A percentile compares a stretch with the other conserved stretches of the same genome.
Evolutionary conservation across 352 stramenopile genomes (phyloP).

Genomic region (Phytopythium cucurbitacearum): DNA sequence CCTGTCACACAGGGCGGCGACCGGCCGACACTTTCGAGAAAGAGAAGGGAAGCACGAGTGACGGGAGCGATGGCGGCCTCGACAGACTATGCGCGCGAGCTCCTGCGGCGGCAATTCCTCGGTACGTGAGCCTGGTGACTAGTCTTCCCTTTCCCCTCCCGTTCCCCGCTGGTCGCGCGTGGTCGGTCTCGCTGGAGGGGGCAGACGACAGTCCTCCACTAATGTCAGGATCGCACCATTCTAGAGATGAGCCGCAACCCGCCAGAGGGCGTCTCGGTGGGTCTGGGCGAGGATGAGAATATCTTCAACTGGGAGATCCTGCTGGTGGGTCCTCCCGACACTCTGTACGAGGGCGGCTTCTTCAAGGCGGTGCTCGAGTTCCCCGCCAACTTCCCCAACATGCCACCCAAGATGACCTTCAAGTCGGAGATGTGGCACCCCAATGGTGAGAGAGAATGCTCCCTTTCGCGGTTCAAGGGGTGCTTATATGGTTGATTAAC

Average conservation of each 20-base stretch:
- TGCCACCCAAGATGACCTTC: constrained; percentile 98
- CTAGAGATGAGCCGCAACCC: constrained; percentile 98
- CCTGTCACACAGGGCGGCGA: too few relatives aligned
- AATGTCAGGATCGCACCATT: background rate
- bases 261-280: constrained; percentile 97
- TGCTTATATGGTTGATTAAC: constrained; percentile 3
- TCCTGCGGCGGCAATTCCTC: constrained; percentile 78
- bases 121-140: constrained; percentile 25
- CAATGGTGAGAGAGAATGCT: constrained; percentile 77
- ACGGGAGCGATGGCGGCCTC: constrained; percentile 31
- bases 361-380: constrained; percentile 98
- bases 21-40: too few relatives aligned
- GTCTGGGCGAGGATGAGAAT: constrained; percentile 96
- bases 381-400: constrained; percentile 98
- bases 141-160: constrained; percentile 1
- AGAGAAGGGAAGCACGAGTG: too few relatives aligned
- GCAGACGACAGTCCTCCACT: too few relatives aligned
- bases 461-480: too few relatives aligned
- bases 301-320: constrained; percentile 99
- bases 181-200: background rate
- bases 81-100: constrained; percentile 74
- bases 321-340: constrained; percentile 94
- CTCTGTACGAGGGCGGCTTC: constrained; percentile 96
- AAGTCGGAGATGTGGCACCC: constrained; percentile 99
- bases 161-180: background rate